Percentiles rank a stretch among this genome's conserved stretches.
Conservation (phyloP, 495 filamentous ascomycete genomes). For the Penicillium bialowiezense region DNA sequence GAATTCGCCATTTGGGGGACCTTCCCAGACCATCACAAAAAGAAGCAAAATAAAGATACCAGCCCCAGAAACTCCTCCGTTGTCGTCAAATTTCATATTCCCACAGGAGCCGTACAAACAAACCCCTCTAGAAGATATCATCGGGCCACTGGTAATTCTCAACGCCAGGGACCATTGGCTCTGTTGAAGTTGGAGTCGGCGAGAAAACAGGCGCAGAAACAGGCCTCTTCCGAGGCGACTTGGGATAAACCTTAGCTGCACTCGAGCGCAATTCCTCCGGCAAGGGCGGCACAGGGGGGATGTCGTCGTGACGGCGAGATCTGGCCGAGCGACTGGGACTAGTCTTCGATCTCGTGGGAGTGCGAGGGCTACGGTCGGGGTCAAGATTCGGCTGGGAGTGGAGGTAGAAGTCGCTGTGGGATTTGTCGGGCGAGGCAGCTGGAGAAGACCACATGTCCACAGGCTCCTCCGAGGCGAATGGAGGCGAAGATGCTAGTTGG, state of each 20-base stretch:
- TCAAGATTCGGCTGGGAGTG: conserved; percentile 21
- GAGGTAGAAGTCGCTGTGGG: conserved; percentile 23
- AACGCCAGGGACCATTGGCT: conserved; percentile 3
- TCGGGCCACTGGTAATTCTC: conserved; percentile 45
- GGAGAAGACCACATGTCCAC: conserved; percentile 21
- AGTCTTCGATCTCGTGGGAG: conserved; percentile 11
- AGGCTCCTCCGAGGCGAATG: conserved; percentile 1
- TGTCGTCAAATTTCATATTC: not conserved
- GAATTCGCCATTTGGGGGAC: not conserved
- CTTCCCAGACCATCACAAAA: not conserved
- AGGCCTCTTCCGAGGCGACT: conserved; percentile 29
- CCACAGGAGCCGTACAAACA: no score
- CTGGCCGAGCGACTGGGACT: conserved; percentile 18
- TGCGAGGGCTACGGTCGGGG: conserved; percentile 18
- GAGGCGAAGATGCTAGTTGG: conserved; percentile 20
- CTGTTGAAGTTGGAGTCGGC: conserved; percentile 2
- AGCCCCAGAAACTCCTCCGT: no score
- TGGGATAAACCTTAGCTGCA: conserved; percentile 30
- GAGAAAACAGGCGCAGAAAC: conserved; percentile 5
- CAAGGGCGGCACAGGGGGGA: conserved; percentile 45
- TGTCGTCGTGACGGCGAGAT: conserved; percentile 28
- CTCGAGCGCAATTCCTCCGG: conserved; percentile 39
- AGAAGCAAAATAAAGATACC: not conserved
- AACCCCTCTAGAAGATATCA: conserved; percentile 41
- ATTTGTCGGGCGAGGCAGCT: conserved; percentile 16